Evolutionary conservation across 2,329 filamentous ascomycete species (phyloP), one percentile per base, ranked within the genome.

Genomic region (Madurella mycetomatis): DNA sequence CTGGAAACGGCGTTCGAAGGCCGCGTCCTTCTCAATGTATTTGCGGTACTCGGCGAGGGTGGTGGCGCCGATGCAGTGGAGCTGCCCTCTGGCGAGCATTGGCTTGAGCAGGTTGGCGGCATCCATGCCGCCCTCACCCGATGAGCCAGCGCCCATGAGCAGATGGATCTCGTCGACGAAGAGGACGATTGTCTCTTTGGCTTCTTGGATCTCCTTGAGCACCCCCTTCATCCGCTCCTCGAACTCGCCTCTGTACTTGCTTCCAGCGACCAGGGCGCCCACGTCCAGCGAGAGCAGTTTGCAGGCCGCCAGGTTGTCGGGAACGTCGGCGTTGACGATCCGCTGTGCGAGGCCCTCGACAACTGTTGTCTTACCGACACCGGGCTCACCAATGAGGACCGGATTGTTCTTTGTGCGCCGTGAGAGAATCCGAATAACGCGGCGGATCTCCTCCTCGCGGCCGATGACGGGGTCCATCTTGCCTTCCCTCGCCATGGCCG

Each of bases 171-270:
- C 94, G 72, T 99, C 94, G 62, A 99, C 94, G 65, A 99, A 99
- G 59, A 99, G 85, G 49, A 99, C 87, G 67, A 99, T 96, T 78
- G 92, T 96, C 54, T 97, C 92, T 70, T 94, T 95, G 49, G 91
- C 90, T 53, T 95, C 86, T 63, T 92, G 83, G 55, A 99, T 96
- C 75, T 99, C 94, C 72, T 97, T 99, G 65, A 99, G 73, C 5
- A 99, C 94, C 52, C 92, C 92, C 81, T 99, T 99, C 92, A 99
- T 97, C 64, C 94, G 85, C 78, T 99, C 94, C 71, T 99, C 94
- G 56, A 99, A 99, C 71, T 99, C 94, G 76, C 94, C 94, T 47
- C 94, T 86, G 76, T 95, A 99, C 75, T 99, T 99, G 82, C 91
- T 96, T 63, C 94, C 94, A 55, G 94, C 94, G 60, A 99, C 92